A percentile compares a stretch with the other conserved stretches of the same genome.
These are phyloP conservation scores for Apophysomyces sp. DNA, from an alignment of 371 early-diverging fungal genomes.

Conservation along the genomic window DNA sequence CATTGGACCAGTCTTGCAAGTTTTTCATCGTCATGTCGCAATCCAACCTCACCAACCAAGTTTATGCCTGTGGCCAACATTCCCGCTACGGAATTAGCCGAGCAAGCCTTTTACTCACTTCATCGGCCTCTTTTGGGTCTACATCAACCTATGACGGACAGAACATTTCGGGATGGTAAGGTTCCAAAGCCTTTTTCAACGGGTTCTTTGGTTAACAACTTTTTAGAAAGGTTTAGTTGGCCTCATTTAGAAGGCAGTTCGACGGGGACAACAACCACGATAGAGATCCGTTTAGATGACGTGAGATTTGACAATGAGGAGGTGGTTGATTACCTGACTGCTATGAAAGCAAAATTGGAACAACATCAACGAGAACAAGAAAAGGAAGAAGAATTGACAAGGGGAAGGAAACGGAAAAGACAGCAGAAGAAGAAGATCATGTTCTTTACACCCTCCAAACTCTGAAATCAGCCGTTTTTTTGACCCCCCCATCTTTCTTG, in stretches of 20 bases:
- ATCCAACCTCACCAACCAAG: neutral
- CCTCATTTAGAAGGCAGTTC: neutral
- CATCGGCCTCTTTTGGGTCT: neutral
- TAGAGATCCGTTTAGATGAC: neutral
- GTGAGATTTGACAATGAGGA: neutral
- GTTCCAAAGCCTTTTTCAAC: no score
- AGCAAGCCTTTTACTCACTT: neutral
- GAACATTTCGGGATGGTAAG: neutral
- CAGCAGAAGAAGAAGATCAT: neutral
- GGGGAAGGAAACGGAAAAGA: slow-evolving; percentile 1
- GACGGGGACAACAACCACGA: neutral
- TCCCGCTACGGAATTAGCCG: neutral
- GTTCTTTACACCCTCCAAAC: neutral
- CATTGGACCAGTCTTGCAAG: neutral
- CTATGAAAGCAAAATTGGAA: neutral
- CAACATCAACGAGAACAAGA: neutral
- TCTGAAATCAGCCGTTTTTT: neutral
- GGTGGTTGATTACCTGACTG: neutral
- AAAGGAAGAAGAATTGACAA: neutral
- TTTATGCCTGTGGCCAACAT: neutral
- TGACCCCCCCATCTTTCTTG: neutral
- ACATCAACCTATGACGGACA: neutral
- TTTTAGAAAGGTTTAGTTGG: neutral
- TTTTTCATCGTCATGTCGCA: neutral
- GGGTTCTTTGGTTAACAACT: no score